phyloP scores from a whole-genome alignment of 306 rosid genomes.

The Ochetophila trinervis region DNA sequence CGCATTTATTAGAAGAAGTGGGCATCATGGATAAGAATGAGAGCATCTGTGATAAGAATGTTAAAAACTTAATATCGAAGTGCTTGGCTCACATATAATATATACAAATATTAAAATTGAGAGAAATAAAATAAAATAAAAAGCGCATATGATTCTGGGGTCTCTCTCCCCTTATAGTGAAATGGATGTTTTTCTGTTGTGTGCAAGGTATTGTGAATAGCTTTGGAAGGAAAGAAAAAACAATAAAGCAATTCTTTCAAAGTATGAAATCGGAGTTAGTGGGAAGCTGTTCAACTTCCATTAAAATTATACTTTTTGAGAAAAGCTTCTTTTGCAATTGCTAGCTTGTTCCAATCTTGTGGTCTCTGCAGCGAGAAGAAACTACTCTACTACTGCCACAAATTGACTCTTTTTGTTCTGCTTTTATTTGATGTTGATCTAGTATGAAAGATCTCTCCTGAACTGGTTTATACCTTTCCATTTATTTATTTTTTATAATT shows the following conservation, averaged over 20 bases:
- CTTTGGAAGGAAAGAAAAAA: not conserved
- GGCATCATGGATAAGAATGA: conserved; percentile 28
- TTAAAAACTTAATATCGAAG: conserved; percentile 3
- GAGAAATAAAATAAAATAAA: not conserved
- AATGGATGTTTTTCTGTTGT: conserved; percentile 23
- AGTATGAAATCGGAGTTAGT: conserved; percentile 12
- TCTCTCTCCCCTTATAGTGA: conserved; percentile 10
- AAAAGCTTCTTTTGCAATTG: conserved; percentile 9
- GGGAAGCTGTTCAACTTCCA: conserved; percentile 18
- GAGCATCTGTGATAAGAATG: not conserved
- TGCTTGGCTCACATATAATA: not conserved
- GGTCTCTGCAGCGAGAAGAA: not conserved
- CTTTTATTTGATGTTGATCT: conserved; percentile 16
- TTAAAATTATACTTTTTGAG: not conserved
- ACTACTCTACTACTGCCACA: not conserved
- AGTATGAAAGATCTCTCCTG: not conserved
- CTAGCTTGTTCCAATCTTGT: conserved; percentile 8
- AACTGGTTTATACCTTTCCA: conserved; percentile 12
- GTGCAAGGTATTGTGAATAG: conserved; percentile 30
- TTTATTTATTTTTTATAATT: not conserved
- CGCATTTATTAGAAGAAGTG: not conserved
- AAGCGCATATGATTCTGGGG: conserved; percentile 38
- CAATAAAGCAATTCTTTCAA: not conserved
- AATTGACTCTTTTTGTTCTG: conserved; percentile 4
- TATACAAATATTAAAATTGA: too few species aligned